Conservation (phyloP, 371 early-diverging fungal genomes). For the Rhizopus stolonifer region DNA sequence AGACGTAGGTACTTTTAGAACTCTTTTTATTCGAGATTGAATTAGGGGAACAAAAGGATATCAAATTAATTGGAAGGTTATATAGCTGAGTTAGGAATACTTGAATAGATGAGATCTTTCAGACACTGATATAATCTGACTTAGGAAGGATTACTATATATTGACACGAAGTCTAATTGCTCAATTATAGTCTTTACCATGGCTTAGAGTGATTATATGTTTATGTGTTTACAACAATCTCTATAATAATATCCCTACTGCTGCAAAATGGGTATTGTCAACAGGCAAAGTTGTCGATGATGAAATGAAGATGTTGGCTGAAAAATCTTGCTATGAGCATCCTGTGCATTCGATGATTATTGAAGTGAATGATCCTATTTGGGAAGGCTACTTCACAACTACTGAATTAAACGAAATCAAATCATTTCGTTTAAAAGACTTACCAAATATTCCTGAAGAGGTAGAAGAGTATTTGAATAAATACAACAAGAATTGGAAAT, state of each 20-base stretch:
- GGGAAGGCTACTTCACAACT: constrained; percentile 4
- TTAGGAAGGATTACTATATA: too few relatives aligned
- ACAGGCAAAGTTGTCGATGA: constrained; percentile 8
- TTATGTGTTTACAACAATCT: too few relatives aligned
- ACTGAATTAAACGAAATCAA: constrained; percentile 13
- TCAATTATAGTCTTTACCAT: too few relatives aligned
- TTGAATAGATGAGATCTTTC: too few relatives aligned
- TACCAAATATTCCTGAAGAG: constrained; percentile 5
- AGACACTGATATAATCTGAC: too few relatives aligned
- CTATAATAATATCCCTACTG: not conserved
- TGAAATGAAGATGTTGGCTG: constrained; percentile 7
- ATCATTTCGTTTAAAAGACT: not conserved
- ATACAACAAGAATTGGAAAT: constrained; percentile 6
- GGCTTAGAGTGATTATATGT: too few relatives aligned
- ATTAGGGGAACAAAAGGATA: too few relatives aligned
- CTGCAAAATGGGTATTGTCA: constrained; percentile 4
- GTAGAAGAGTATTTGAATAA: constrained; percentile 6
- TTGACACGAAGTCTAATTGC: too few relatives aligned
- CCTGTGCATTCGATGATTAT: constrained; percentile 8
- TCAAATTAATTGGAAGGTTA: too few relatives aligned
- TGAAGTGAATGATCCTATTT: constrained; percentile 13
- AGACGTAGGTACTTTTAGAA: too few relatives aligned
- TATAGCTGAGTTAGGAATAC: too few relatives aligned
- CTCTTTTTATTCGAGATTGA: too few relatives aligned
- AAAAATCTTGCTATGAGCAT: constrained; percentile 9